Conservation (phyloP, 805 yeast genomes). For the Ogataea dorogensis region DNA sequence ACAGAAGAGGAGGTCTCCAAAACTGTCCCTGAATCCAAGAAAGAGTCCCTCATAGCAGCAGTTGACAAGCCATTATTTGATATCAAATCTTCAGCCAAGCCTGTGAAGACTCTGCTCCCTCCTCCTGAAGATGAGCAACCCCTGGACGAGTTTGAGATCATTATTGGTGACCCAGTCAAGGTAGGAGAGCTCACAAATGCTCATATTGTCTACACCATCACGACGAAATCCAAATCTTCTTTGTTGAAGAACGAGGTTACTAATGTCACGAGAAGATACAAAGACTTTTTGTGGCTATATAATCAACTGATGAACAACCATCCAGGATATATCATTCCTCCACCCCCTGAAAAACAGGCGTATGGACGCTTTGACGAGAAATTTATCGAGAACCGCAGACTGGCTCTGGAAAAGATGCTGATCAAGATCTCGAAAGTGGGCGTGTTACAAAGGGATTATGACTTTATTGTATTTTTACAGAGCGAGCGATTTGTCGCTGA, state of each 20-base stretch:
- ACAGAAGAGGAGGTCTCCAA: constrained; percentile 7
- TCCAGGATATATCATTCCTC: constrained; percentile 90
- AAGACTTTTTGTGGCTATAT: constrained; percentile 92
- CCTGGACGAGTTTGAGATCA: constrained; percentile 49
- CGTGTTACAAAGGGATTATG: constrained; percentile 64
- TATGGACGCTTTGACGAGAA: constrained; percentile 90
- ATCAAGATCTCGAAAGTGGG: constrained; percentile 60
- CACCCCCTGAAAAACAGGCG: constrained; percentile 93
- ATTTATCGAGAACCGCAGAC: constrained; percentile 81
- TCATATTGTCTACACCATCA: constrained; percentile 83
- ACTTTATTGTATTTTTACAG: constrained; percentile 74
- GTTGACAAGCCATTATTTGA: constrained; percentile 57
- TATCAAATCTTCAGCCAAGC: constrained; percentile 25
- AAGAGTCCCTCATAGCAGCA: constrained; percentile 40
- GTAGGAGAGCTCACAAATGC: constrained; percentile 89
- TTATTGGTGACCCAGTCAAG: constrained; percentile 87
- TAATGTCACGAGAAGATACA: constrained; percentile 78
- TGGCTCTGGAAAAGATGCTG: constrained; percentile 85
- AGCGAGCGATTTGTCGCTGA: constrained; percentile 67
- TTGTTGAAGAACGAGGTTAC: constrained; percentile 38
- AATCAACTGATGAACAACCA: constrained; percentile 82
- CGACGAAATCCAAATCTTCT: constrained; percentile 52
- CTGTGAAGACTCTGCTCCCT: neutral
- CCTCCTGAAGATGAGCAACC: constrained; percentile 13
- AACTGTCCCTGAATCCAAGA: constrained; percentile 15